Base-by-base conservation (phyloP, 108 stramenopile species). In the Nitzschia sp. region DNA sequence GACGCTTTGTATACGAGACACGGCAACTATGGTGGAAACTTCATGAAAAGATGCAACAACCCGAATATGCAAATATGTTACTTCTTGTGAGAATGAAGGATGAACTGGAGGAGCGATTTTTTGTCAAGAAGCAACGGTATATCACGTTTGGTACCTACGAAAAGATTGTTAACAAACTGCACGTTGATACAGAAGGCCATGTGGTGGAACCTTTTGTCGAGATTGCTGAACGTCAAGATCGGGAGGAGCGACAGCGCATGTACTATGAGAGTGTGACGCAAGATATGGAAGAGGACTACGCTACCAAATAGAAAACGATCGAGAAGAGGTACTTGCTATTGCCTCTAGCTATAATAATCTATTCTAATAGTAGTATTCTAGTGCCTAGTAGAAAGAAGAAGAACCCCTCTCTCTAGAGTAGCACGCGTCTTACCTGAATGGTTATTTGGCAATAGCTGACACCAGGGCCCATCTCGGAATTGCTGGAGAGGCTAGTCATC, bases 171-270 rank as follows among this genome's bases (percentile, higher is more conserved):
- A 82, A 93, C 53, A 76, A 91, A 63, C 72, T 93, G 11, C 89
- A 93, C 68, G 57, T 93, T 48, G 87, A 87, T 75, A 75, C 85
- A 13, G 88, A 78, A 42, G 92, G 89, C 3, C 65, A 83, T 58
- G 83, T 93, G 0, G 84, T 93, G 1, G 89, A 88, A 76, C 89
- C 92, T 13, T 93, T 93, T 62, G 81, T 87, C 1, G 87, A 77
- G 34, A 63, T 90, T 45, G 66, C 77, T 25, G 83, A 86, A 46
- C 67, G 80, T 23, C 46, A 81, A 21, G 84, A 83, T 62, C 73
- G 88, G 59, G 85, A 88, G 47, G 84, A 89, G 55, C 76, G 90
- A 24, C 80, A 85, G 21, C 79, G 68, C 35, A 49, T 76, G 13
- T 87, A 84, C 82, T 66, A 86, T 29, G 90, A 84, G 72, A 77